A percentile compares a stretch with the other conserved stretches of the same genome.
Conservation (phyloP, 306 rosid species). For the Prunus persica region Prunus_persica_NCBIv2 NC_034009.1:28223001-28223500, state of each 20-base stretch:
- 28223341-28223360: slow-evolving; percentile 68
- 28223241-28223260: slow-evolving; percentile 86
- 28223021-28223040: slow-evolving; percentile 65
- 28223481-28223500: neutral
- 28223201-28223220: slow-evolving; percentile 77
- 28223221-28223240: slow-evolving; percentile 98
- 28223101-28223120: slow-evolving; percentile 79
- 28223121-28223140: slow-evolving; percentile 60
- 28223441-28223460: slow-evolving; percentile 39
- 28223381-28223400: slow-evolving; percentile 83
- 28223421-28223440: slow-evolving; percentile 23
- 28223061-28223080: slow-evolving; percentile 51
- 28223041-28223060: slow-evolving; percentile 83
- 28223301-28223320: slow-evolving; percentile 81
- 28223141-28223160: slow-evolving; percentile 59
- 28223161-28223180: slow-evolving; percentile 56
- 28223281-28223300: slow-evolving; percentile 73
- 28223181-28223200: slow-evolving; percentile 72
- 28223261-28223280: slow-evolving; percentile 74
- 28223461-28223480: slow-evolving; percentile 7
- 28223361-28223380: slow-evolving; percentile 83
- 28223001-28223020: slow-evolving; percentile 66
- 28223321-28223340: slow-evolving; percentile 85
- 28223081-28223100: slow-evolving; percentile 55
- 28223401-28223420: slow-evolving; percentile 83